These are phyloP conservation scores for Cicer judaicum DNA, from an alignment of 306 rosid species.

Conservation along the genomic window DNA sequence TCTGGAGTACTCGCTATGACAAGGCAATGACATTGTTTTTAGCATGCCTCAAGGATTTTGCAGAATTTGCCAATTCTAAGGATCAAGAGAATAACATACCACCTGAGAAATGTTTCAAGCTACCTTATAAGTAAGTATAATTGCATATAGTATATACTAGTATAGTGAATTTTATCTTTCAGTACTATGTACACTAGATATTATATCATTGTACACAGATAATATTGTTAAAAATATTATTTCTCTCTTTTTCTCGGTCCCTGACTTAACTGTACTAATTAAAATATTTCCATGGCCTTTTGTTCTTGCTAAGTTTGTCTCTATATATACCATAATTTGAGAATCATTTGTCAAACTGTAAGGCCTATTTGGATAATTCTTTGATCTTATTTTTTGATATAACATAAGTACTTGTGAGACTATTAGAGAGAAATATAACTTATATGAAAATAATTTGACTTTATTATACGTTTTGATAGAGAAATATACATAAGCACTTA, in stretches of 20 bases:
- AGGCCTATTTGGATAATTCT: no score
- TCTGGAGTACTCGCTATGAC: conserved; percentile 98
- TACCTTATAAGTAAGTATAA: conserved; percentile 90
- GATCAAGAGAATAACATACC: conserved; percentile 96
- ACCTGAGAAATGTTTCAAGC: conserved; percentile 83
- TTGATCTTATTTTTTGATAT: no score
- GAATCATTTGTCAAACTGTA: neutral
- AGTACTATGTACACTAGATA: neutral
- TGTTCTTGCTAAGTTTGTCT: conserved; percentile 19
- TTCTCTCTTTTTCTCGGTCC: neutral
- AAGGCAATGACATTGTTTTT: conserved; percentile 89
- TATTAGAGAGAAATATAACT: no score
- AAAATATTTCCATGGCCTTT: neutral
- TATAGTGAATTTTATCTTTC: conserved; percentile 14
- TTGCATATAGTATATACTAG: neutral
- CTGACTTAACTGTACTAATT: neutral
- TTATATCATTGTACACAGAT: neutral
- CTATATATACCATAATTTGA: conserved; percentile 14
- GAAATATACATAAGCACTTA: no score
- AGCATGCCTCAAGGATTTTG: conserved; percentile 92
- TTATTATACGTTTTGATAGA: no score
- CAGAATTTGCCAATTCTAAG: conserved; percentile 86
- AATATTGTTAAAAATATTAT: neutral
- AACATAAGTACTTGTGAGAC: no score
- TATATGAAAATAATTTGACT: no score